Evolutionary conservation across 2,329 filamentous ascomycete genomes (phyloP).

Genomic region (Fulvia fulva): DNA sequence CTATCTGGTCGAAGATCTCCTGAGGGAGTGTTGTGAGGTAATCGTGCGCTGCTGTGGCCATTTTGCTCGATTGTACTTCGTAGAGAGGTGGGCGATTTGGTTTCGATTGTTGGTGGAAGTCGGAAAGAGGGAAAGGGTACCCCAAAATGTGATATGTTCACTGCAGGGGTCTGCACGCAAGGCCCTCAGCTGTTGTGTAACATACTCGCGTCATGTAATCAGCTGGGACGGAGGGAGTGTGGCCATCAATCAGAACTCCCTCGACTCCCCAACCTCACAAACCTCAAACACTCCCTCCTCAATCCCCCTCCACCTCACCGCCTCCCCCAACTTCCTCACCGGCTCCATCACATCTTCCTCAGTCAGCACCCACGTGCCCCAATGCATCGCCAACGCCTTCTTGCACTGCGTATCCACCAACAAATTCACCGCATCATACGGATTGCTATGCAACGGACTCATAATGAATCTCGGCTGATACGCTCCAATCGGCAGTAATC

Average conservation of each 20-base stretch:
- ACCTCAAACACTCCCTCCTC: conserved; percentile 75
- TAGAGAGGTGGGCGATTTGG: too few relatives aligned
- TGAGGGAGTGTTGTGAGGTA: too few relatives aligned
- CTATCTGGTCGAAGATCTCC: too few relatives aligned
- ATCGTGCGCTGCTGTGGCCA: too few relatives aligned
- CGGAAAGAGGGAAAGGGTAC: too few relatives aligned
- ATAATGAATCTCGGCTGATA: conserved; percentile 73
- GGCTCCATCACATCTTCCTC: conserved; percentile 83
- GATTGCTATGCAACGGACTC: conserved; percentile 79
- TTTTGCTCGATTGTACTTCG: too few relatives aligned
- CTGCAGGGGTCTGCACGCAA: too few relatives aligned
- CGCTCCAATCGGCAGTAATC: conserved; percentile 88
- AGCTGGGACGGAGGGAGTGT: too few relatives aligned
- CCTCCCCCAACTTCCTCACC: conserved; percentile 66
- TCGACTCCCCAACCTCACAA: conserved; percentile 79
- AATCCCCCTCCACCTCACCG: conserved; percentile 61
- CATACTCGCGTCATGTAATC: too few relatives aligned
- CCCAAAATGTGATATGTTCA: too few relatives aligned
- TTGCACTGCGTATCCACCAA: conserved; percentile 78
- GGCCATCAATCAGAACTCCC: conserved; percentile 58
- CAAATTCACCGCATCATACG: conserved; percentile 83
- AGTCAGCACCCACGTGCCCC: conserved; percentile 83
- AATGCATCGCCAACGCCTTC: conserved; percentile 81
- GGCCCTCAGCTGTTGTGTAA: too few relatives aligned
- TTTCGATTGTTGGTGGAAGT: too few relatives aligned